Percentiles rank a stretch among this genome's conserved stretches.
Conservation (phyloP, 495 filamentous ascomycete genomes). For the Bacidia gigantensis region DNA sequence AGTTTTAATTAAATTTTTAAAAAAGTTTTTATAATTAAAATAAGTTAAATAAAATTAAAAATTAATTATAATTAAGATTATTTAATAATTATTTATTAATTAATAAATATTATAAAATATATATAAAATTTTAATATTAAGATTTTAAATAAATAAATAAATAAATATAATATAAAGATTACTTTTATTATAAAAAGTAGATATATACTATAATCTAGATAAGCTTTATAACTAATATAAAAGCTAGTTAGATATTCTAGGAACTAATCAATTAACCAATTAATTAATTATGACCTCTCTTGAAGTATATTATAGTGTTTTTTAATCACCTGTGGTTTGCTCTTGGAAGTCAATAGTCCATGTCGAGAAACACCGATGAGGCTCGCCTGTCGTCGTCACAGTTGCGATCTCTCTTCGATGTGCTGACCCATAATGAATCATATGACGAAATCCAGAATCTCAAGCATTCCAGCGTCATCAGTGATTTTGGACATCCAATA, state of each 20-base stretch:
- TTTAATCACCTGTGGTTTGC: background rate
- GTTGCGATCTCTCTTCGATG: constrained; percentile 47
- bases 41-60: background rate
- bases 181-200: background rate
- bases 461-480: constrained; percentile 39
- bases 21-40: background rate
- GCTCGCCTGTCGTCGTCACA: constrained; percentile 22
- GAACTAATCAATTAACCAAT: too few species aligned
- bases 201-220: too few species aligned
- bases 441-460: constrained; percentile 49
- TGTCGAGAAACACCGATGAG: background rate
- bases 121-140: background rate
- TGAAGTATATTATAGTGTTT: too few species aligned
- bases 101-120: background rate
- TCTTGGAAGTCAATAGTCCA: background rate
- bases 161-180: background rate
- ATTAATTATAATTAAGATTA: background rate
- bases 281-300: too few species aligned
- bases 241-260: too few species aligned
- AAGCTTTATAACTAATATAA: too few species aligned
- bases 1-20: background rate
- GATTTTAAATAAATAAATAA: background rate
- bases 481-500: constrained; percentile 41
- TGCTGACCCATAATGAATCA: constrained; percentile 50
- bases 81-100: background rate